Evolutionary conservation across 2,329 filamentous ascomycete genomes (phyloP).

Genomic region (Verticillium dahliae): DNA sequence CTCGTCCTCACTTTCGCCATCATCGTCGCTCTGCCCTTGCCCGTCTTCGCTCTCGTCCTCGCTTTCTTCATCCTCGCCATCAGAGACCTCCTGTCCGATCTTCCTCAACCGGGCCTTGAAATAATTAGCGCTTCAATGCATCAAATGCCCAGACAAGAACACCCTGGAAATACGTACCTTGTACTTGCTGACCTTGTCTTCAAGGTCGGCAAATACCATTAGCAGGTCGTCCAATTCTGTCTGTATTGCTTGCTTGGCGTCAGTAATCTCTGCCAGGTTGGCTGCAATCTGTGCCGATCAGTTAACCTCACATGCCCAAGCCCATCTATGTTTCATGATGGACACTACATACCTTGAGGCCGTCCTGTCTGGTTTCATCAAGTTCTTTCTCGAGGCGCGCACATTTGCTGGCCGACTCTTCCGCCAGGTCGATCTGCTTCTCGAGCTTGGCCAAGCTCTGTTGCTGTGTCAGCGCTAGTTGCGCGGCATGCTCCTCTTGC

Average conservation of each 20-base stretch:
- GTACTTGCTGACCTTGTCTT: slow-evolving; percentile 69
- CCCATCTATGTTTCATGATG: background rate
- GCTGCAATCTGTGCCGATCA: slow-evolving; percentile 16
- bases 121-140: background rate
- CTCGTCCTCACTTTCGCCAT: slow-evolving; percentile 2
- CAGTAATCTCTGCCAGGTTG: slow-evolving; percentile 42
- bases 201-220: slow-evolving; percentile 73
- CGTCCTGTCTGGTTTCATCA: slow-evolving; percentile 18
- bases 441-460: slow-evolving; percentile 44
- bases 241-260: slow-evolving; percentile 58
- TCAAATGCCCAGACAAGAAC: background rate
- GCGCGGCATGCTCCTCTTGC: slow-evolving; percentile 28
- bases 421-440: slow-evolving; percentile 31
- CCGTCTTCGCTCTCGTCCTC: slow-evolving; percentile 15
- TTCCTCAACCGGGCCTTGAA: slow-evolving; percentile 51
- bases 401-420: slow-evolving; percentile 25
- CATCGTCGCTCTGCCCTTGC: slow-evolving; percentile 3
- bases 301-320: background rate
- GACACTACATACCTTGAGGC: slow-evolving; percentile 4
- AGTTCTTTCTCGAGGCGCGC: slow-evolving; percentile 21
- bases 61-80: slow-evolving; percentile 50
- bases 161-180: slow-evolving; percentile 49
- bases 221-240: slow-evolving; percentile 74
- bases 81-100: slow-evolving; percentile 66
- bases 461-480: slow-evolving; percentile 30